A percentile compares a stretch with the other conserved stretches of the same genome.
Evolutionary conservation across 2,329 filamentous ascomycete genomes (phyloP).

Genomic region (Hypoxylon sp.): DNA sequence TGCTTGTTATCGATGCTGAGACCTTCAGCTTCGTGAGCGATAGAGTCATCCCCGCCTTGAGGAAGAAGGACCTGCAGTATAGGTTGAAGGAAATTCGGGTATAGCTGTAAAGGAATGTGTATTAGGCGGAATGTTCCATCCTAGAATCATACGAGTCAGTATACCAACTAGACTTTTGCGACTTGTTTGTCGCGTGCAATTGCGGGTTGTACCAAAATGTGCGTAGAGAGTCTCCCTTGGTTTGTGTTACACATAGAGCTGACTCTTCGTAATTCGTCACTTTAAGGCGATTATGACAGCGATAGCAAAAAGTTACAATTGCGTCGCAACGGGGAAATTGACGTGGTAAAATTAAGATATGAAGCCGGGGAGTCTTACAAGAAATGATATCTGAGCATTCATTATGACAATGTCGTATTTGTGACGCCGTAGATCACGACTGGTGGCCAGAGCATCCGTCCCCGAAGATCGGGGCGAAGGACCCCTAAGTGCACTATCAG

Average conservation of each 20-base stretch:
- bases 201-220: conserved; percentile 41
- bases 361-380: conserved; percentile 50
- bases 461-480: conserved; percentile 49
- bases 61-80: conserved; percentile 89
- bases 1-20: conserved; percentile 71
- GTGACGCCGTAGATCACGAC: conserved; percentile 42
- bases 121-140: conserved; percentile 89
- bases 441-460: conserved; percentile 43
- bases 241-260: conserved; percentile 34
- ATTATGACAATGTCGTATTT: conserved; percentile 49
- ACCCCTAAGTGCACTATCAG: conserved; percentile 46
- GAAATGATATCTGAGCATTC: conserved; percentile 57
- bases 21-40: conserved; percentile 59
- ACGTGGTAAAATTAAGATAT: conserved; percentile 30
- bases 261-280: conserved; percentile 27
- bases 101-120: conserved; percentile 86
- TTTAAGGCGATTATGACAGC: conserved; percentile 21
- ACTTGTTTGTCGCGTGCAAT: conserved; percentile 32
- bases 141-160: conserved; percentile 64
- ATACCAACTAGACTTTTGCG: conserved; percentile 21
- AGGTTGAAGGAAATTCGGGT: conserved; percentile 84
- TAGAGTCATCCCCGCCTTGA: conserved; percentile 60
- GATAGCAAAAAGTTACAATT: conserved; percentile 10
- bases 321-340: conserved; percentile 21
- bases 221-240: conserved; percentile 32